Base-by-base conservation (phyloP, 2,329 filamentous ascomycete species). In the Byssoonygena ceratinophila region DNA sequence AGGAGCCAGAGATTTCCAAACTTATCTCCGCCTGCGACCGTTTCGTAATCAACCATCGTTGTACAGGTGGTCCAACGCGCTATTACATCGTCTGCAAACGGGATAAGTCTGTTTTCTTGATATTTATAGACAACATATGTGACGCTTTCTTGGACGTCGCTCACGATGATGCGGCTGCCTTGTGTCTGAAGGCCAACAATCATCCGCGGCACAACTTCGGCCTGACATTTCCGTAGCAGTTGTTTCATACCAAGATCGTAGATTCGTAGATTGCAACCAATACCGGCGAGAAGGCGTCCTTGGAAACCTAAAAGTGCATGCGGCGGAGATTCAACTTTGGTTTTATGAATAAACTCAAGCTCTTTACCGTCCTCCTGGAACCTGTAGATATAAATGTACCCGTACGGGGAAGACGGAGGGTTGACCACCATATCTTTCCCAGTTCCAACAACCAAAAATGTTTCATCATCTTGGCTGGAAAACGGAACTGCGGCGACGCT, bases 31-130 rank as follows among this genome's bases (percentile, higher is more conserved):
- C 91, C 92, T 2, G 89, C 90, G 22, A 87, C 82, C 1, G 92
- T 94, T 66, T 98, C 92, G 68, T 98, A 99, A 70, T 99, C 92
- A 1, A 97, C 83, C 88, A 98, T 95, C 2, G 89, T 80, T 0
- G 86, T 85, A 59, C 86, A 86, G 0, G 88, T 94, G 1, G 88
- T 94, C 87, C 90, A 97, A 29, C 92, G 82, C 47, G 89, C 78
- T 55, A 96, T 79, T 5, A 83, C 85, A 66, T 99, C 92, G 64
- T 98, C 92, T 16, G 80, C 87, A 63, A 98, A 98, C 0, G 91
- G 86, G 55, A 98, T 94, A 45, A 98, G 75, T 61, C 85, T 85
- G 69, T 97, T 97, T 59, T 89, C 86, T 59, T 88, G 82, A 40
- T 84, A 83, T 68, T 98, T 97, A 75, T 95, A 97, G 22, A 94